Percentiles rank a stretch among this genome's conserved stretches.
Evolutionary conservation across 305 asterid species (phyloP).

Genomic region (Plantago lanceolata): DNA sequence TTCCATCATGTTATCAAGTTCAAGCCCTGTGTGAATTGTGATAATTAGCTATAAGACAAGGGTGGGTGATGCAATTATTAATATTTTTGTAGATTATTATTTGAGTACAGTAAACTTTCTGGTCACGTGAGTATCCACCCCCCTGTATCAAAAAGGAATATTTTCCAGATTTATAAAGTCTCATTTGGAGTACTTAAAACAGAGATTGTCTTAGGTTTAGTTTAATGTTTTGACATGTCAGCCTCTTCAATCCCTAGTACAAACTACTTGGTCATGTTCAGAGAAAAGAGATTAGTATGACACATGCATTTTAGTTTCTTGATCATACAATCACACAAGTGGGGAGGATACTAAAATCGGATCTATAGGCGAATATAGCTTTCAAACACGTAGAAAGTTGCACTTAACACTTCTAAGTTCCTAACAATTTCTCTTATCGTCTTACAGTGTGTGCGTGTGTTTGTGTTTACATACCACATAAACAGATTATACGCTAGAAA

Average conservation of each 20-base stretch:
- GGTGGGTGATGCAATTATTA: conserved; percentile 5
- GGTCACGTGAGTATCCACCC: conserved; percentile 13
- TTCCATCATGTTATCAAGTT: not conserved
- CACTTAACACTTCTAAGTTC: no score
- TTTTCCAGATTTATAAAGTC: conserved; percentile 34
- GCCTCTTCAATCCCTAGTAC: conserved; percentile 29
- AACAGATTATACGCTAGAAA: not conserved
- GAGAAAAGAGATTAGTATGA: not conserved
- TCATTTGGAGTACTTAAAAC: conserved; percentile 28
- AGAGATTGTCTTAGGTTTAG: conserved; percentile 36
- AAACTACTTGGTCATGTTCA: conserved; percentile 20
- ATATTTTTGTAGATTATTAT: not conserved
- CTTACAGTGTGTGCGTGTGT: no score
- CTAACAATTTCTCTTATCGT: no score
- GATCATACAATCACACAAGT: not conserved
- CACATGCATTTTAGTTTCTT: not conserved
- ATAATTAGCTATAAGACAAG: not conserved
- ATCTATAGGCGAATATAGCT: no score
- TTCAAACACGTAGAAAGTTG: no score
- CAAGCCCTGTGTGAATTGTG: not conserved
- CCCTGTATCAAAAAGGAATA: conserved; percentile 34
- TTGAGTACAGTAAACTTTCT: not conserved
- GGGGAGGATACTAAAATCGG: no score
- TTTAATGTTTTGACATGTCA: conserved; percentile 35
- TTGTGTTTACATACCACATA: no score